Base-by-base conservation (phyloP, 768 basidiomycete species). In the Cubamyces lactineus region DNA sequence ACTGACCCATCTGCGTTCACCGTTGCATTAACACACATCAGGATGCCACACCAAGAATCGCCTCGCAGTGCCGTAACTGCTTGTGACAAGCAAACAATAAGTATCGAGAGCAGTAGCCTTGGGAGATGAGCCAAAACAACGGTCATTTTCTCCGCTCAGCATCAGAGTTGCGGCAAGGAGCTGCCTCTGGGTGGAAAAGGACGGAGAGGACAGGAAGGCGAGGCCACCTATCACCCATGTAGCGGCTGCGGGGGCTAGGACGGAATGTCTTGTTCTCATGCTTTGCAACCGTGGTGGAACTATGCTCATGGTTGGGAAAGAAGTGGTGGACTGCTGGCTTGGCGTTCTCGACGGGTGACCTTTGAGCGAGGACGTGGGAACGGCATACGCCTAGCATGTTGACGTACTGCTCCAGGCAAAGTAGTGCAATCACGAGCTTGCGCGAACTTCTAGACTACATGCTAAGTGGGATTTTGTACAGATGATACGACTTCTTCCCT, bases 21-120 rank as follows among this genome's bases (percentile, higher is more conserved):
- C 2, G 78, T 80, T 8, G 80, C 83, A 63, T 78, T 79, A 13
- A 84, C 75, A 65, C 84, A 86, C 61, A 84, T 70, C 39, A 76
- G 70, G 9, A 64, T 66, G 38, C 75, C 78, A 58, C 83, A 84
- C 61, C 70, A 76, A 24, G 77, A 77, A 63, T 80, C 82, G 38
- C 79, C 80, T 57, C 77, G 78, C n/a, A 79, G 64, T 6, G 75
- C 74, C 41, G 73, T 59, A n/a, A 65, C 39, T 13, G n/a, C 40
- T 45, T 47, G 53, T 45, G 57, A 55, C 77, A 41, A 13, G 34
- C 42, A 30, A 17, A 24, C 47, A 12, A 64, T 12, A 9, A 59
- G 50, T 24, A 19, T 40, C 41, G 51, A 47, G n/a, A 66, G 7
- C 46, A 66, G 21, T 0, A 46, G 39, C 48, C 58, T 57, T 15